Base-by-base conservation (phyloP, 768 basidiomycete genomes). In the Auricularia auricula-judae region DNA sequence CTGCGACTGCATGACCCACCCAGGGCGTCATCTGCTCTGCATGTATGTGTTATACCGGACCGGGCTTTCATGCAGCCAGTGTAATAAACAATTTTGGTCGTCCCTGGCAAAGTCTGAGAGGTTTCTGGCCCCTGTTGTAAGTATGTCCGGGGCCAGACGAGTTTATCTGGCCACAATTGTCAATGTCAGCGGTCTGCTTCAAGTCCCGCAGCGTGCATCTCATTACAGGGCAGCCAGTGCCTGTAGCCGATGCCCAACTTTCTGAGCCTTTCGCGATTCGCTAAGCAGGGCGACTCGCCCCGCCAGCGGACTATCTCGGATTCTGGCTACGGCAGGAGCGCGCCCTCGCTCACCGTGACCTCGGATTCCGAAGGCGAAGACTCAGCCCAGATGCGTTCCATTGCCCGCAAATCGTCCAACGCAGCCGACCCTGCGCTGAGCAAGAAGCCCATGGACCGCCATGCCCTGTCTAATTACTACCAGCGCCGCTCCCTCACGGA, bases 391-490 rank as follows among this genome's bases (percentile, higher is more conserved):
- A 51, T 51, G 18, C 18, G 47, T 21, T 21, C 21, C 47, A 21
- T 18, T 18, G 3, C 47, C 16, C 47, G 14, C 47, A 16, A 51
- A 3, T 18, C 47, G 47, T 21, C 29, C 18, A 7, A 7, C 56
- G 56, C 56, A 33, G 56, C 7, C 56, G 56, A 23, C 56, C 11
- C 23, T 34, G 56, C 16, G 23, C 12, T 23, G 4, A 23, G 56
- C 56, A 59, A 59, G 56, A 59, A 59, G 56, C 56, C 56, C 29
- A 59, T 59, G 56, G 56, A 59, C 34, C 56, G 56, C 12, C 56
- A 59, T 23, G 56, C 56, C 7, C 23, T 59, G 11, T 59, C 56
- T 29, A 33, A 29, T 10, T 59, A 59, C 34, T 59, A 59, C 34
- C 23, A 59, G 29, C 23, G 56, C 12, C 56, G 56, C 2, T 59